Evolutionary conservation across 2,329 filamentous ascomycete genomes (phyloP).

Genomic region (Lasiodiplodia theobromae): DNA sequence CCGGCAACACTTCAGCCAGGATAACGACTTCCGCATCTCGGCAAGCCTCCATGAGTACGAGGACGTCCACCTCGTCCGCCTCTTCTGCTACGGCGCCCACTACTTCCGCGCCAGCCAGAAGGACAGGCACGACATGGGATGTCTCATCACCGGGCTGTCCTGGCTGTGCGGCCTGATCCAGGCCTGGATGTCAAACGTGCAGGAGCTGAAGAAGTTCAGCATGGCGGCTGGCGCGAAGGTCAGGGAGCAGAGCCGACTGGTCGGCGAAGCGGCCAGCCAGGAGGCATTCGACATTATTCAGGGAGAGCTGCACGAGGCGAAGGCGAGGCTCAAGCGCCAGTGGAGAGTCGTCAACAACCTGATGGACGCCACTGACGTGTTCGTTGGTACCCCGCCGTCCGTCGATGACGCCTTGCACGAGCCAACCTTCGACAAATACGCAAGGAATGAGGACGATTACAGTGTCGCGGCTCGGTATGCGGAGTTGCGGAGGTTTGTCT

Average conservation of each 20-base stretch:
- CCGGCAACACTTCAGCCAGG: not conserved
- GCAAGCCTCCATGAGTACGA: not conserved
- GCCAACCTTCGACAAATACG: not conserved
- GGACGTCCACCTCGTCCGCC: not conserved
- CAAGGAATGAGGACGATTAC: not conserved
- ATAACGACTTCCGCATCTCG: fast-evolving
- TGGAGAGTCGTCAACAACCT: not conserved
- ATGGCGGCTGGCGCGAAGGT: not conserved
- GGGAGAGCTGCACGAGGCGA: not conserved
- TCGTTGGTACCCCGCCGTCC: not conserved
- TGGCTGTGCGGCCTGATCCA: not conserved
- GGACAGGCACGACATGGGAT: not conserved
- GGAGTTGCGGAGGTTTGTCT: not conserved
- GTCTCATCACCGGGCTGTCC: not conserved
- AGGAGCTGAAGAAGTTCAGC: too few species aligned
- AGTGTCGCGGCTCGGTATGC: not conserved
- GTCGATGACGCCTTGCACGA: not conserved
- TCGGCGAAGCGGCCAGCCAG: too few species aligned
- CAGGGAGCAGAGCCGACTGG: not conserved
- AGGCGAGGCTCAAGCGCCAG: too few species aligned
- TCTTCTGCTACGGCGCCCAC: not conserved
- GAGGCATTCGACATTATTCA: not conserved
- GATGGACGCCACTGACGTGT: not conserved
- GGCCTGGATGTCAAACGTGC: not conserved
- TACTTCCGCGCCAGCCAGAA: not conserved